A percentile compares a stretch with the other conserved stretches of the same genome.
phyloP scores from a whole-genome alignment of 768 basidiomycete genomes.

The Lactifluus subvellereus region DNA sequence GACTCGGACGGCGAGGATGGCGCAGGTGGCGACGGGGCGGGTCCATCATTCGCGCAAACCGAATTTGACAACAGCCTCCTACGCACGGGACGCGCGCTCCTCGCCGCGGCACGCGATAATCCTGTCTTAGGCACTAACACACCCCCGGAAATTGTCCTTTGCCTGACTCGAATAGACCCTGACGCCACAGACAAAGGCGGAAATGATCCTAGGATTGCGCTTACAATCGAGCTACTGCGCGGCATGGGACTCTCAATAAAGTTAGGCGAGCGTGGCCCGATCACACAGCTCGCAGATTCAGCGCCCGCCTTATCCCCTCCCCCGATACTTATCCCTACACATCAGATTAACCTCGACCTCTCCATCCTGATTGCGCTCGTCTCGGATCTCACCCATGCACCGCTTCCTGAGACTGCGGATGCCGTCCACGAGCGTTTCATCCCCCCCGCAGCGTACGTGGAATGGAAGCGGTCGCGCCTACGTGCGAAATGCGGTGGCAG shows the following conservation, averaged over 20 bases:
- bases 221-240: conserved; percentile 51
- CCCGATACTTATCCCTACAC: conserved; percentile 42
- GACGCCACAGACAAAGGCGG: conserved; percentile 29
- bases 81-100: conserved; percentile 60
- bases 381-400: conserved; percentile 74
- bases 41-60: conserved; percentile 41
- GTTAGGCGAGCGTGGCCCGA: conserved; percentile 49
- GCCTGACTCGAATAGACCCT: conserved; percentile 65
- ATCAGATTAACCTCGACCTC: conserved; percentile 71
- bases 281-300: conserved; percentile 21
- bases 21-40: not conserved
- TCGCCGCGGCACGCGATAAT: conserved; percentile 58
- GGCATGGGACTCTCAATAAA: conserved; percentile 62
- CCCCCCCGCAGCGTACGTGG: conserved; percentile 49
- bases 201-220: conserved; percentile 50
- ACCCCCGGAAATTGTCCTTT: conserved; percentile 48
- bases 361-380: conserved; percentile 80
- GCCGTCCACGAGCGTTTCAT: conserved; percentile 63
- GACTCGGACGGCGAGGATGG: conserved; percentile 44
- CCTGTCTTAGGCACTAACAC: conserved; percentile 36
- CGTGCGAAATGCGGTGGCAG: conserved; percentile 18
- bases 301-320: conserved; percentile 8
- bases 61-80: conserved; percentile 71
- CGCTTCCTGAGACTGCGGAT: conserved; percentile 49
- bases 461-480: conserved; percentile 47